Evolutionary conservation across 1,284 basidiomycete genomes (phyloP), one percentile per base, ranked within the genome.

Genomic region (Cryptococcus depauperatus): DNA sequence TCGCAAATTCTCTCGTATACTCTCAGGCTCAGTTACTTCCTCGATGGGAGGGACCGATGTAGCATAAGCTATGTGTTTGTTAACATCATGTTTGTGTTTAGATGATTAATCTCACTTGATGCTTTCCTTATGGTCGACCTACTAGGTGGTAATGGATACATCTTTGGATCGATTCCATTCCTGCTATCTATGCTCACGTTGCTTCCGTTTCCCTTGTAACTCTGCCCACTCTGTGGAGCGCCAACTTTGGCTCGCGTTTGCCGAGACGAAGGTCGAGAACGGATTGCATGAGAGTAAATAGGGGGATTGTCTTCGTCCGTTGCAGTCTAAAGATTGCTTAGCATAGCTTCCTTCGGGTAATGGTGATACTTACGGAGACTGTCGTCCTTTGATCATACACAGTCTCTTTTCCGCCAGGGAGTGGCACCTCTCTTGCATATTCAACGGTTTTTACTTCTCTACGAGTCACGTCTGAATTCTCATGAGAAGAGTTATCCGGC

Each of bases 21-120:
- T 59, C 43, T 64, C 62, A 34, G 62, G 59, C 46, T 64, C 62
- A 3, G 62, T 64, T 21, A 64, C 52, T 28, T 64, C 62, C 18
- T 64, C 62, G 11, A 64, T 64, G 3, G 62, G 62, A n/a, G 54
- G 43, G 22, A 62, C 58, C 7, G 60, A 59, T 9, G 54, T 48
- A 0, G 62, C 62, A 35, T 64, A 62, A 3, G 57, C 61, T 64
- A 25, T 26, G 3, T 5, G 32, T 38, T 14, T 45, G 34, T 14
- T 35, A 5, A 14, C 7, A 11, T 10, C 13, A 7, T 16, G 14
- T 14, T 19, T 19, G 29, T 13, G 13, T 29, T 8, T 9, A 16
- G 18, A 19, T 10, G 32, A 25, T 9, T 19, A 13, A 22, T 40
- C 47, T 48, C 42, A 48, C 47, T 48, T 18, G 42, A 44, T 13